Evolutionary conservation across 1,284 basidiomycete species (phyloP).

Genomic region (Vanrija pseudolonga): DNA sequence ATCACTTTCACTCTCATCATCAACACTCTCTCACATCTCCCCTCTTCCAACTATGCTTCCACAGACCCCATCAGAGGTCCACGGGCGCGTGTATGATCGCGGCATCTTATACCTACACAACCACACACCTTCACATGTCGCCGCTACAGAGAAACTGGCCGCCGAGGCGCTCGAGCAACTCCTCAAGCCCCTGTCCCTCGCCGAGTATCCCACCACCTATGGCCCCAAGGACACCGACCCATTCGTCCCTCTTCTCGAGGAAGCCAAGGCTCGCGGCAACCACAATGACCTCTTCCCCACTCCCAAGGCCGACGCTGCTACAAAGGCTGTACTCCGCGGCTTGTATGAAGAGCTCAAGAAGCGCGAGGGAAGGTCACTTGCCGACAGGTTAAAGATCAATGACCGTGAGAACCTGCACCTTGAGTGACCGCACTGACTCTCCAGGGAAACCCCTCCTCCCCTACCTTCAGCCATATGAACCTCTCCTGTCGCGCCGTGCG

Average conservation of each 20-base stretch:
- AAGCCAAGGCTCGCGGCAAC: not conserved
- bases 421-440: not conserved
- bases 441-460: not conserved
- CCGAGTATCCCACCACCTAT: conserved; percentile 8
- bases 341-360: conserved; percentile 3
- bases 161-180: not conserved
- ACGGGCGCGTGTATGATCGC: not conserved
- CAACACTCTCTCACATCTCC: too few species aligned
- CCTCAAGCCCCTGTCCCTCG: conserved; percentile 1
- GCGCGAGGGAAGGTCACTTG: not conserved
- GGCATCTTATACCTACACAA: not conserved
- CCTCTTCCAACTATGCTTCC: not conserved
- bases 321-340: not conserved
- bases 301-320: not conserved
- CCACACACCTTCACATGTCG: not conserved
- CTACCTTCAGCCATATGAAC: not conserved
- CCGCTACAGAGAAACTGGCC: not conserved
- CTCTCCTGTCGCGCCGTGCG: not conserved
- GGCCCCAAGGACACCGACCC: conserved; percentile 9
- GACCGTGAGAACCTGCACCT: not conserved
- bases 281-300: not conserved
- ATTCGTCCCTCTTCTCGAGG: not conserved
- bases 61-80: not conserved
- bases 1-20: too few species aligned
- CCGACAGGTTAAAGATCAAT: not conserved